Base-by-base conservation (phyloP, 495 filamentous ascomycete genomes). In the Neurospora sp. region DNA sequence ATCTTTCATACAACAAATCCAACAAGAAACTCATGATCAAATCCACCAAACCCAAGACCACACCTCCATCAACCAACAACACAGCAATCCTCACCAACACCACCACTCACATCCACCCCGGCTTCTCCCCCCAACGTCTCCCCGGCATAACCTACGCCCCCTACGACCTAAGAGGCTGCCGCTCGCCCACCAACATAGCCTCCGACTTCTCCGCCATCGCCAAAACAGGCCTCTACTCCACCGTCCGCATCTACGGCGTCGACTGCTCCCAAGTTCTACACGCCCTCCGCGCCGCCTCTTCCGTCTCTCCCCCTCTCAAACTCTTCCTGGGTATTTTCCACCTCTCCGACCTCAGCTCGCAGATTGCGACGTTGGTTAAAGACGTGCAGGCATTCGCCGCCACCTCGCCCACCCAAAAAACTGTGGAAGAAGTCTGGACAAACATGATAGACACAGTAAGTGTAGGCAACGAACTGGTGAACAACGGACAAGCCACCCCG, bases 381-480 rank as follows among this genome's bases (percentile, higher is more conserved):
- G 74, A 78, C 28, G 84, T 89, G 13, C 79, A 82, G 2, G 77
- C 70, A 4, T 69, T 69, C 2, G 17, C 39, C 3, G 21, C 70
- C 34, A 71, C 72, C 9, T 21, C 42, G 6, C 11, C 43, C 43
- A 1, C 45, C 45, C 24, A 62, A 34, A 19, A 17, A 9, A 9
- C 21, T 0, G 54, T 62, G 5, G 24, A 34, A 19, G 82, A 13
- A 85, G 92, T 79, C 31, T 45, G 15, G 40, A 24, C 1, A 93
- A 91, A 83, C 13, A 75, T 81, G 28, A 85, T 96, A 75, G 86
- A 92, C 77, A 91, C 92, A 5, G 84, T 97, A 72, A 85, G 86
- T 69, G 84, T 97, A 17, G 94, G 93, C 73, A 97, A 97, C 79
- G 94, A 97, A 75, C 82, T 91, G 40, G 89, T 96, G 76, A 92